phyloP scores from a whole-genome alignment of 2,329 filamentous ascomycete species.

The Tolypocladium ovalisporum region DNA sequence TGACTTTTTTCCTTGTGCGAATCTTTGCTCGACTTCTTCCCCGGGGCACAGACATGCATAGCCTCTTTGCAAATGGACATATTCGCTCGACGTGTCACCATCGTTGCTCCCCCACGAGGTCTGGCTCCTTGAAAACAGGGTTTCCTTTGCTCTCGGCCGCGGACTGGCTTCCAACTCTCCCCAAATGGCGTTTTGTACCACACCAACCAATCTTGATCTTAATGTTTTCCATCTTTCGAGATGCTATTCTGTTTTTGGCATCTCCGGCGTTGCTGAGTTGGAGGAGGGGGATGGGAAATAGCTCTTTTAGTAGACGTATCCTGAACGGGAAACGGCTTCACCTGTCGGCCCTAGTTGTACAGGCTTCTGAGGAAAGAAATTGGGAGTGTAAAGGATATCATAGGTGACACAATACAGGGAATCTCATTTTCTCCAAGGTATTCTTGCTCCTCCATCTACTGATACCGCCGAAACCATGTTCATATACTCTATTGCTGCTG shows the following conservation, averaged over 20 bases:
- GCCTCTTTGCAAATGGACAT: background rate
- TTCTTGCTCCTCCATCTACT: background rate
- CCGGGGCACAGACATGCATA: background rate
- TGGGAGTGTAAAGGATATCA: background rate
- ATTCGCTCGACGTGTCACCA: background rate
- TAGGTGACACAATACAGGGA: background rate
- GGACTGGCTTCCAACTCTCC: background rate
- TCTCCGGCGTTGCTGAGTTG: background rate
- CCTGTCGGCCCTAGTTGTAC: background rate
- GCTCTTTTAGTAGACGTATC: background rate
- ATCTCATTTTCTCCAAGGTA: background rate
- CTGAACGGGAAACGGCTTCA: background rate
- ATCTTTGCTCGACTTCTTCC: background rate
- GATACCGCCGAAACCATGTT: background rate
- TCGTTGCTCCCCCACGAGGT: background rate
- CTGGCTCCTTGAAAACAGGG: background rate
- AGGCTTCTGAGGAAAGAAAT: background rate
- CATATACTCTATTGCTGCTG: background rate
- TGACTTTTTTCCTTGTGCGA: background rate
- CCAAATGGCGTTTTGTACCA: background rate
- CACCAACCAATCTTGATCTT: background rate
- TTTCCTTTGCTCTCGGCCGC: background rate
- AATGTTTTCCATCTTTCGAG: background rate
- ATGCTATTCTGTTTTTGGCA: background rate
- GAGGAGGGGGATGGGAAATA: background rate